A percentile compares a stretch with the other conserved stretches of the same genome.
These are phyloP conservation scores for Aspergillus tanneri DNA, from an alignment of 2,329 filamentous ascomycete species.

Conservation along the genomic window DNA sequence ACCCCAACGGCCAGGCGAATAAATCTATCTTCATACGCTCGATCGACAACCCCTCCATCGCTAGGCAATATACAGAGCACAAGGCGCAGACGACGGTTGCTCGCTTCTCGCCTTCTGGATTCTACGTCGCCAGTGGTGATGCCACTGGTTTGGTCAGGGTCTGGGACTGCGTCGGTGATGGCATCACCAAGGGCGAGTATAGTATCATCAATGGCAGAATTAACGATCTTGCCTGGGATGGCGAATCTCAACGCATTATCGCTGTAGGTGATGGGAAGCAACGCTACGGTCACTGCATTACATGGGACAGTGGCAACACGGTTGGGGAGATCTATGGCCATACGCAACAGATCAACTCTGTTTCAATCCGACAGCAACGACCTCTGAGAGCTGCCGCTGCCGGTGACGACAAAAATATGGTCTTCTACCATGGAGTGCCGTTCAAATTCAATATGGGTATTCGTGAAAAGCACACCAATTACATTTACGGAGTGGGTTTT, in stretches of 20 bases:
- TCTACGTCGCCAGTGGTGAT: constrained; percentile 92
- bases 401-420: constrained; percentile 82
- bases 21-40: constrained; percentile 96
- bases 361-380: constrained; percentile 83
- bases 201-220: constrained; percentile 90
- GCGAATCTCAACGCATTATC: constrained; percentile 93
- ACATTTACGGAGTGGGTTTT: constrained; percentile 83
- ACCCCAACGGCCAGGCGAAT: constrained; percentile 63
- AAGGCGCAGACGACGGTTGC: constrained; percentile 87
- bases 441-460: constrained; percentile 94
- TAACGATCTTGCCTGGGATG: constrained; percentile 96
- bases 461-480: constrained; percentile 77
- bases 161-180: constrained; percentile 85
- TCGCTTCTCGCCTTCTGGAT: constrained; percentile 89
- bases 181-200: constrained; percentile 91
- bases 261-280: constrained; percentile 94
- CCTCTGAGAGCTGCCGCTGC: constrained; percentile 90
- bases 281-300: constrained; percentile 90
- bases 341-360: constrained; percentile 84
- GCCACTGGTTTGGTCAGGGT: constrained; percentile 79
- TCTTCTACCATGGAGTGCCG: constrained; percentile 89
- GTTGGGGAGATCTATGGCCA: constrained; percentile 94
- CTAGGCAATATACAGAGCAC: constrained; percentile 90
- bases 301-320: constrained; percentile 90
- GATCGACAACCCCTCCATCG: constrained; percentile 81